Base-by-base conservation (phyloP, 257 asterid species). In the Fraxinus cuspidata region DNA sequence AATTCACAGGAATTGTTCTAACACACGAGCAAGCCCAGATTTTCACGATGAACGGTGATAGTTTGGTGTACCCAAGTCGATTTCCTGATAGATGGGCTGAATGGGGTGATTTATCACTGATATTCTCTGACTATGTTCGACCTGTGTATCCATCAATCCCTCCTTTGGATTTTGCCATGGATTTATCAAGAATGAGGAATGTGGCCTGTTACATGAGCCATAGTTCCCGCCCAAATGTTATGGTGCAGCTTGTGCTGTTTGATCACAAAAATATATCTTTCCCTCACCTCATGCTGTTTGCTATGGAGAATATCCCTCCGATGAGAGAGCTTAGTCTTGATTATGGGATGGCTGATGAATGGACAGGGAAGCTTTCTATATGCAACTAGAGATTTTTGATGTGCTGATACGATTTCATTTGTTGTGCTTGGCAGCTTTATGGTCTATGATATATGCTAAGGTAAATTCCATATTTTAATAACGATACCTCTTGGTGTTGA, bases 231-330 rank as follows among this genome's bases (percentile, higher is more conserved):
- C 83, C 83, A 28, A 79, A 79, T 74, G 83, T 79, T 79, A 71
- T 86, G n/a, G 88, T 86, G 76, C 90, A 86, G 81, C 82, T 74
- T 10, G 90, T 86, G 73, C 81, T 86, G 25, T 84, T 75, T 82
- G 90, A 86, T 84, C 90, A 86, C 79, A 84, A 84, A 32, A 81
- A 66, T 71, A 79, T 81, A 18, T 81, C 87, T 23, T 87, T 87
- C 56, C 90, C 90, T 51, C 90, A 85, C 74, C 85, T 87, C 38
- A 87, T 87, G 90, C 63, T 87, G 79, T 87, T 87, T 71, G 88
- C 90, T 2, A 76, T 87, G 90, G 90, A 87, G 85, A 84, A 87
- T 74, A 84, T 87, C 65, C 84, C 90, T 71, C 90, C 90, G 7
- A 70, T 84, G 60, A 78, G 84, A 82, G 90, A 86, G 71, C 81